Evolutionary conservation across 2,329 filamentous ascomycete genomes (phyloP).

Genomic region (Diaporthe sp.): DNA sequence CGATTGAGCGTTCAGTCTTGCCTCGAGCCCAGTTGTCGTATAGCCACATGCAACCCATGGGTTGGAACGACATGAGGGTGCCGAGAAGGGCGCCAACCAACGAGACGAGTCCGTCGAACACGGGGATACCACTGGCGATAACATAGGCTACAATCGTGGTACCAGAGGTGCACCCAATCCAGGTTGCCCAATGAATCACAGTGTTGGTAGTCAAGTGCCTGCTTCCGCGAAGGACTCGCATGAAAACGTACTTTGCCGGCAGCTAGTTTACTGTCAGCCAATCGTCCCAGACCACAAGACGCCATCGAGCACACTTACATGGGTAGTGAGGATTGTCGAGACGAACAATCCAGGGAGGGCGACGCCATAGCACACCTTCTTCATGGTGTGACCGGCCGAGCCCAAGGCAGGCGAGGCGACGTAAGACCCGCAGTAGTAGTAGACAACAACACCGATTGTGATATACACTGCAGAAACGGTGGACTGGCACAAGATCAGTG

Average conservation of each 20-base stretch:
- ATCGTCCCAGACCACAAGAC: not conserved
- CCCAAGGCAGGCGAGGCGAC: conserved; percentile 48
- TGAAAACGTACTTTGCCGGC: conserved; percentile 55
- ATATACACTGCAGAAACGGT: conserved; percentile 47
- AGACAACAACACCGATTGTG: conserved; percentile 48
- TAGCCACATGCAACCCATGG: conserved; percentile 11
- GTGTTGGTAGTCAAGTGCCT: conserved; percentile 52
- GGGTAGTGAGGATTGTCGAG: conserved; percentile 40
- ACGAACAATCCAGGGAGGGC: conserved; percentile 46
- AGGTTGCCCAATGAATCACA: conserved; percentile 51
- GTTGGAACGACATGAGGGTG: conserved; percentile 20
- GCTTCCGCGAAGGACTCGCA: conserved; percentile 53
- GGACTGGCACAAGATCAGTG: conserved; percentile 43
- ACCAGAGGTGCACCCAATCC: conserved; percentile 50
- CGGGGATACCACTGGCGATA: conserved; percentile 41
- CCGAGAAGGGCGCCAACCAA: conserved; percentile 2
- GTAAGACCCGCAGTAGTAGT: conserved; percentile 47
- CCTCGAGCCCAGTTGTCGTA: conserved; percentile 13
- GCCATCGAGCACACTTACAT: conserved; percentile 43
- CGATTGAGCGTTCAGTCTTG: not conserved
- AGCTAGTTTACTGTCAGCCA: not conserved
- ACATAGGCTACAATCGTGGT: conserved; percentile 49
- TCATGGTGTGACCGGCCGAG: conserved; percentile 45
- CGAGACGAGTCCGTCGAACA: conserved; percentile 2
- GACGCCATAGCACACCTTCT: conserved; percentile 50